phyloP scores from a whole-genome alignment of 108 stramenopile genomes.

The Skeletonema costatum region DNA sequence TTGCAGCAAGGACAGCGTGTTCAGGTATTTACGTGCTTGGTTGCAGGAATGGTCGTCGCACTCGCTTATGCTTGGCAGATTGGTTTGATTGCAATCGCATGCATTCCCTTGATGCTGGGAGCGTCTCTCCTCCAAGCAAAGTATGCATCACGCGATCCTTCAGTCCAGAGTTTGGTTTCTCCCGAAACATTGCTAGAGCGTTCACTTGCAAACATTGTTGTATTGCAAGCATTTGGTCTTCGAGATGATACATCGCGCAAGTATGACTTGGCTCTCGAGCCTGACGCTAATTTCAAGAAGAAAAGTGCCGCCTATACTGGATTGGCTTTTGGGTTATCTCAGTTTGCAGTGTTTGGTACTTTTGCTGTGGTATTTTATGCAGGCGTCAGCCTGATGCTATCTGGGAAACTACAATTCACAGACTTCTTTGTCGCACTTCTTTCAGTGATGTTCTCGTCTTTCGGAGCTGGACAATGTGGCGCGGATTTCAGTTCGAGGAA shows the following conservation, averaged over 20 bases:
- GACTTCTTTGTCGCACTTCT: slow-evolving; percentile 48
- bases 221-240: slow-evolving; percentile 55
- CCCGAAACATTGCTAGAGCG: slow-evolving; percentile 36
- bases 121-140: slow-evolving; percentile 17
- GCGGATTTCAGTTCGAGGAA: slow-evolving; percentile 38
- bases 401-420: slow-evolving; percentile 25
- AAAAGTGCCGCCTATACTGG: slow-evolving; percentile 42
- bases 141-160: slow-evolving; percentile 10
- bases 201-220: slow-evolving; percentile 23
- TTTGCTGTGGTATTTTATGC: slow-evolving; percentile 46
- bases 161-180: not conserved
- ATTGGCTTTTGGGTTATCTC: slow-evolving; percentile 35
- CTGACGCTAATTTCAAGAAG: slow-evolving; percentile 30
- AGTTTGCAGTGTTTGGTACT: slow-evolving; percentile 40
- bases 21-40: slow-evolving; percentile 27
- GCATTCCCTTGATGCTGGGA: slow-evolving; percentile 37
- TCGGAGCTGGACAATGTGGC: slow-evolving; percentile 49
- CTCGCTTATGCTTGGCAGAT: slow-evolving; percentile 30
- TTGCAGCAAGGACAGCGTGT: slow-evolving; percentile 31
- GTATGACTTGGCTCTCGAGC: slow-evolving; percentile 29
- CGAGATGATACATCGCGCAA: slow-evolving; percentile 30
- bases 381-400: slow-evolving; percentile 38
- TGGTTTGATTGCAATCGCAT: slow-evolving; percentile 41
- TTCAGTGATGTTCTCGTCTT: slow-evolving; percentile 41
- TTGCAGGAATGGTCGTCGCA: slow-evolving; percentile 29